These are phyloP conservation scores for Debaryomyces robertsiae DNA, from an alignment of 1,139 yeast species.

Conservation along the genomic window DNA sequence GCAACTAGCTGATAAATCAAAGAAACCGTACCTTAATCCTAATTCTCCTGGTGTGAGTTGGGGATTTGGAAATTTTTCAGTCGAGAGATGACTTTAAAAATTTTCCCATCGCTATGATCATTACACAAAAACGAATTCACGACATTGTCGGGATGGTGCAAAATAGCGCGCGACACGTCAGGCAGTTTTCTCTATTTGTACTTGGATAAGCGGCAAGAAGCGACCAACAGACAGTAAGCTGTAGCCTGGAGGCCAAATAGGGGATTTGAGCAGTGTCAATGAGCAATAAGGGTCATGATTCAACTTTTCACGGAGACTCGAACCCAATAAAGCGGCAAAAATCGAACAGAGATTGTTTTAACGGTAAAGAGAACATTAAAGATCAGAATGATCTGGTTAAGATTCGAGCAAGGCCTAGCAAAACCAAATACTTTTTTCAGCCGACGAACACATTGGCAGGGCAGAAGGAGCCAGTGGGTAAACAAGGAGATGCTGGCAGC, in stretches of 20 bases:
- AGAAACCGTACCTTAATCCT: constrained; percentile 6
- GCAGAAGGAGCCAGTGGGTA: neutral
- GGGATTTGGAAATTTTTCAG: constrained; percentile 16
- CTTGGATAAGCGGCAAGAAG: constrained; percentile 5
- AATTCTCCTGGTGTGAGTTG: constrained; percentile 2
- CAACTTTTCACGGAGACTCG: neutral
- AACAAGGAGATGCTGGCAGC: neutral
- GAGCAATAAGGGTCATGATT: constrained; percentile 5
- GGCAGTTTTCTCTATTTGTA: constrained; percentile 5
- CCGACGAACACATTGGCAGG: constrained; percentile 35
- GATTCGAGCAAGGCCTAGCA: constrained; percentile 21
- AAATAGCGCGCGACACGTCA: constrained; percentile 12
- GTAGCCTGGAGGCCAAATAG: neutral
- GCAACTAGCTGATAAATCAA: constrained; percentile 5
- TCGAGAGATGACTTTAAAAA: constrained; percentile 28
- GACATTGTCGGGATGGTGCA: constrained; percentile 10
- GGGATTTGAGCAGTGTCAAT: constrained; percentile 1
- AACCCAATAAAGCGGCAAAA: neutral
- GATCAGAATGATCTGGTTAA: constrained; percentile 5
- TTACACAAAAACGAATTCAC: constrained; percentile 3
- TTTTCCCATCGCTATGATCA: constrained; percentile 13
- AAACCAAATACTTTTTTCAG: constrained; percentile 41
- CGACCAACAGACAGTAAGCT: neutral
- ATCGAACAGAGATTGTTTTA: neutral
- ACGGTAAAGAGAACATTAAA: constrained; percentile 5